phyloP scores from a whole-genome alignment of 2,329 filamentous ascomycete species.

The Alternaria gaisen region DNA sequence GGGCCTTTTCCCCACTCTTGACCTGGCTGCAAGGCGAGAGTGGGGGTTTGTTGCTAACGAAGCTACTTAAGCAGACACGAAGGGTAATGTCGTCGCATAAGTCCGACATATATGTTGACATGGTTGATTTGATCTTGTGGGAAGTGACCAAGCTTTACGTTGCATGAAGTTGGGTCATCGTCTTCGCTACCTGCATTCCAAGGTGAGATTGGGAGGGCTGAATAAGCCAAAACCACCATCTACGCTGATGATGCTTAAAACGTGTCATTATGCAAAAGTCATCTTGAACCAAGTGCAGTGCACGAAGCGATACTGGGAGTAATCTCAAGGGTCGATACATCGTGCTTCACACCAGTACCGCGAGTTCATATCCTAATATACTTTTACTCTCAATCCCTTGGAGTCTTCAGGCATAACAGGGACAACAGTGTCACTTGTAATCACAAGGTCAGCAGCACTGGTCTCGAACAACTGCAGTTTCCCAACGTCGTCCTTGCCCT shows the following conservation, averaged over 20 bases:
- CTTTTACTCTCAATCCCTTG: constrained; percentile 1
- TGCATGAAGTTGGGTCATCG: neutral
- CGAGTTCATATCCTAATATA: neutral
- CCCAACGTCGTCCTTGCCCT: constrained; percentile 6
- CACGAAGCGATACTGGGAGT: neutral
- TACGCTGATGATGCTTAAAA: neutral
- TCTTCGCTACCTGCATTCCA: neutral
- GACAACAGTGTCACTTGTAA: constrained; percentile 3
- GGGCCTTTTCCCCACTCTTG: too few species aligned
- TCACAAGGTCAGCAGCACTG: constrained; percentile 1
- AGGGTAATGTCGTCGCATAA: neutral
- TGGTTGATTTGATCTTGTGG: neutral
- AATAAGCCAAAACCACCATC: neutral
- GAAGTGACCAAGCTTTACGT: neutral
- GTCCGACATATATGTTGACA: neutral
- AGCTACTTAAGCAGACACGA: neutral
- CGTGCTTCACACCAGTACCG: neutral
- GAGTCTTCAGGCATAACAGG: constrained; percentile 8
- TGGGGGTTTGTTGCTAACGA: neutral
- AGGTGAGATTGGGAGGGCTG: neutral
- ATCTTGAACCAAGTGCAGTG: neutral
- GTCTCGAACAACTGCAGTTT: constrained; percentile 10
- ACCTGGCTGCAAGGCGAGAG: too few species aligned
- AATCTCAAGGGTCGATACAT: neutral
- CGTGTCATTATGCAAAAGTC: neutral